Evolutionary conservation across 2,329 filamentous ascomycete genomes (phyloP).

Genomic region (Fusarium heterosporum): DNA sequence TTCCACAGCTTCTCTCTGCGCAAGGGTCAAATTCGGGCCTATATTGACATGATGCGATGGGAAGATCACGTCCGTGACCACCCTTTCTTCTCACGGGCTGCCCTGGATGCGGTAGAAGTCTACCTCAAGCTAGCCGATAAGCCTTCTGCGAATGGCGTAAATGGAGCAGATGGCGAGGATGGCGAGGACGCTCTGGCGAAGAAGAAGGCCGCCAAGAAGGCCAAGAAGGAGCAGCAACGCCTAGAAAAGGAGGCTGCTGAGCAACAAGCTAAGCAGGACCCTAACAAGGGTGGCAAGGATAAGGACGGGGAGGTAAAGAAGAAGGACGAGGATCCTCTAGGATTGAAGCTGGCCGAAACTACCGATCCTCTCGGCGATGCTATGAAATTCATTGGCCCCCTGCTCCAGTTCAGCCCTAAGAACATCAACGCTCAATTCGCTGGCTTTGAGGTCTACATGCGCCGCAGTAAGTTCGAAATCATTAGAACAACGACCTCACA

Average conservation of each 20-base stretch:
- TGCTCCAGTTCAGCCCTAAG: conserved; percentile 85
- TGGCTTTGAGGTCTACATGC: conserved; percentile 90
- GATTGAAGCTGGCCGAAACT: conserved; percentile 82
- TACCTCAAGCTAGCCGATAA: conserved; percentile 85
- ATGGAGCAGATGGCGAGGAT: conserved; percentile 63
- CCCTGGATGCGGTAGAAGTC: conserved; percentile 81
- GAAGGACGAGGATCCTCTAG: conserved; percentile 89
- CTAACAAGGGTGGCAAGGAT: conserved; percentile 75
- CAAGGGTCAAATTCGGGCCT: conserved; percentile 94
- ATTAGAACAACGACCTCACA: background rate
- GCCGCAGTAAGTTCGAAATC: conserved; percentile 73
- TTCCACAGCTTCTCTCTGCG: conserved; percentile 98
- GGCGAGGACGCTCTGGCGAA: conserved; percentile 73
- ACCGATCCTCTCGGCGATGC: conserved; percentile 86
- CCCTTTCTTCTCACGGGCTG: conserved; percentile 89
- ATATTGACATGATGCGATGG: conserved; percentile 97
- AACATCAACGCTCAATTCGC: conserved; percentile 84
- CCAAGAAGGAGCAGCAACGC: conserved; percentile 76
- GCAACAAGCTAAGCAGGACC: conserved; percentile 82
- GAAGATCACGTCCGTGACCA: conserved; percentile 92
- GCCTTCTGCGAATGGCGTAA: conserved; percentile 73
- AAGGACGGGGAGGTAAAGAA: conserved; percentile 79
- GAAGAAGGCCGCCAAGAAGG: conserved; percentile 92
- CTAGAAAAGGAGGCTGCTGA: conserved; percentile 83
- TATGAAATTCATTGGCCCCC: conserved; percentile 83